phyloP scores from a whole-genome alignment of 2,329 filamentous ascomycete genomes.

The Microascus cirrosus region DNA sequence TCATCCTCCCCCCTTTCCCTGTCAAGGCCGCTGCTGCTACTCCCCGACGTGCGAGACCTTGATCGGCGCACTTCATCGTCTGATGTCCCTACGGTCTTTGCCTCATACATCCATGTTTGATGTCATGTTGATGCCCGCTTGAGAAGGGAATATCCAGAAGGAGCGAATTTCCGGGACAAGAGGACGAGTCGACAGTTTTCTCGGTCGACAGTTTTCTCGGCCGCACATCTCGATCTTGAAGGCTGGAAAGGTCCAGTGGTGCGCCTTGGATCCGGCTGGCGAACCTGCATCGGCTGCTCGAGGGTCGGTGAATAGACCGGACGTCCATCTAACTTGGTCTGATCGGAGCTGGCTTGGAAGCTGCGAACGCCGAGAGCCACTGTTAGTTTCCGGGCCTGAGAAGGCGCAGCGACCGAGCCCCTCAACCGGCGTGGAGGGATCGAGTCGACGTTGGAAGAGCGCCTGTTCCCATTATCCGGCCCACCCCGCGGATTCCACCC shows the following conservation, averaged over 20 bases:
- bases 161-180: too few species aligned
- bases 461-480: neutral
- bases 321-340: neutral
- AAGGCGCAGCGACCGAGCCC: neutral
- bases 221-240: too few species aligned
- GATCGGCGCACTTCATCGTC: neutral
- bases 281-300: neutral
- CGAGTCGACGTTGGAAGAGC: too few species aligned
- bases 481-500: neutral
- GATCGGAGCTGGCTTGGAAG: neutral
- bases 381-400: neutral
- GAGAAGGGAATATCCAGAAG: too few species aligned
- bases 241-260: too few species aligned
- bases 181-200: too few species aligned
- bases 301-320: neutral
- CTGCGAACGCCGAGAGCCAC: neutral
- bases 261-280: too few species aligned
- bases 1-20: neutral
- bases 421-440: too few species aligned
- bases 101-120: neutral
- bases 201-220: too few species aligned
- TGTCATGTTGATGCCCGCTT: neutral
- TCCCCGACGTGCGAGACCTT: neutral
- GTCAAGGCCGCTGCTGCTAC: neutral
- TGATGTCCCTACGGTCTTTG: neutral